These are phyloP conservation scores for Talaromyces liani DNA, from an alignment of 495 filamentous ascomycete genomes.

Conservation along the genomic window DNA sequence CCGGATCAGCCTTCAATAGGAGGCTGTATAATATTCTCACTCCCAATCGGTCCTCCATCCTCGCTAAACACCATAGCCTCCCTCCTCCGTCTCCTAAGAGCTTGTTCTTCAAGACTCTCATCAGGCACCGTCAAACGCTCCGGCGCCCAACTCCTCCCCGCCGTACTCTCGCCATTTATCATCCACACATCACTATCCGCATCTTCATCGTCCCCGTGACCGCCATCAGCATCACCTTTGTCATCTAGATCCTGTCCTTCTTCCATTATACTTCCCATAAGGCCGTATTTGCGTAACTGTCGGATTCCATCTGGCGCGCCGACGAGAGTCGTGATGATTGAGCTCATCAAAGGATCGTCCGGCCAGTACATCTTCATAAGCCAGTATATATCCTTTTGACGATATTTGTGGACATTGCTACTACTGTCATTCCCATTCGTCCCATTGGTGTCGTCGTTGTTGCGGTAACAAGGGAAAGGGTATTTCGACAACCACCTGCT, in stretches of 20 bases:
- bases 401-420: slow-evolving; percentile 24
- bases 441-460: background rate
- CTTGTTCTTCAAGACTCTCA: slow-evolving; percentile 42
- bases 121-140: slow-evolving; percentile 32
- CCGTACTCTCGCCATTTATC: slow-evolving; percentile 41
- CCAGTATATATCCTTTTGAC: slow-evolving; percentile 32
- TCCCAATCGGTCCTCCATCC: slow-evolving; percentile 37
- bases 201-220: slow-evolving; percentile 37
- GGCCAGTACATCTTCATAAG: slow-evolving; percentile 42
- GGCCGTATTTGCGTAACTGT: slow-evolving; percentile 36
- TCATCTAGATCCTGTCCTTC: slow-evolving; percentile 18
- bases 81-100: slow-evolving; percentile 39
- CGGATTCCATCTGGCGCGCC: slow-evolving; percentile 26
- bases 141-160: slow-evolving; percentile 21
- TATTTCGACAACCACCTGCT: slow-evolving; percentile 43
- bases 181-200: slow-evolving; percentile 43
- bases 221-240: slow-evolving; percentile 28
- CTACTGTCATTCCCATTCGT: background rate
- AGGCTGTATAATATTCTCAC: slow-evolving; percentile 44
- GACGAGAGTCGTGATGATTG: slow-evolving; percentile 30
- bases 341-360: slow-evolving; percentile 39
- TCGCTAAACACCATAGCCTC: slow-evolving; percentile 52
- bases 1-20: slow-evolving; percentile 12
- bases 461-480: slow-evolving; percentile 34
- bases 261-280: slow-evolving; percentile 37